phyloP scores from a whole-genome alignment of 441 rosid species.

The Macaranga tanarius region DNA sequence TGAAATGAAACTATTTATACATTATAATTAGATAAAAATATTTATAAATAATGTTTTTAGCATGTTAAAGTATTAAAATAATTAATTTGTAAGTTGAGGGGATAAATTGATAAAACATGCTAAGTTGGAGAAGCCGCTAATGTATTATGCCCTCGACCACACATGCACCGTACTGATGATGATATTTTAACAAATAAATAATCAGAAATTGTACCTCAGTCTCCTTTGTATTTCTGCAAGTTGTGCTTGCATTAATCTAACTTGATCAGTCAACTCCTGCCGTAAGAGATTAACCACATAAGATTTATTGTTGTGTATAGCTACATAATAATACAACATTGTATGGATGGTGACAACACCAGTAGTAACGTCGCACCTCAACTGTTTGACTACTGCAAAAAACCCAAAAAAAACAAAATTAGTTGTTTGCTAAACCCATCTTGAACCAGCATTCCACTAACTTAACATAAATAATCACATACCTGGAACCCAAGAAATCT shows the following conservation, averaged over 20 bases:
- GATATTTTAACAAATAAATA: constrained; percentile 5
- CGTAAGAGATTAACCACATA: constrained; percentile 21
- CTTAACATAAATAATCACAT: constrained; percentile 21
- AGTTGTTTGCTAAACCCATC: neutral
- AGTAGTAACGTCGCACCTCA: constrained; percentile 44
- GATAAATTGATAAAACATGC: too few species aligned
- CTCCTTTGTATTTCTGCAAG: constrained; percentile 54
- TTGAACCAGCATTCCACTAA: neutral
- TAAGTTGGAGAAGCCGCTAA: too few species aligned
- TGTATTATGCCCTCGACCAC: too few species aligned
- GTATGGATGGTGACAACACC: neutral
- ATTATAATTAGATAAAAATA: too few species aligned
- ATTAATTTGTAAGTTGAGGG: too few species aligned
- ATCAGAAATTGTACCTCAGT: constrained; percentile 52
- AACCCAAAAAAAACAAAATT: constrained; percentile 16
- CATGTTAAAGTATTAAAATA: too few species aligned
- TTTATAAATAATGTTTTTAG: too few species aligned
- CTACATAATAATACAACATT: neutral
- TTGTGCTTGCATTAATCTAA: constrained; percentile 43
- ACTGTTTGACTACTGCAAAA: constrained; percentile 54
- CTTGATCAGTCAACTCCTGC: constrained; percentile 55
- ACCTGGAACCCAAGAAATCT: constrained; percentile 69
- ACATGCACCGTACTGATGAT: neutral
- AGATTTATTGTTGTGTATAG: neutral
- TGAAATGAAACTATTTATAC: too few species aligned